Evolutionary conservation across 352 stramenopile genomes (phyloP), one percentile per base, ranked within the genome.

Genomic region (Globisporangium orthogonon): DNA sequence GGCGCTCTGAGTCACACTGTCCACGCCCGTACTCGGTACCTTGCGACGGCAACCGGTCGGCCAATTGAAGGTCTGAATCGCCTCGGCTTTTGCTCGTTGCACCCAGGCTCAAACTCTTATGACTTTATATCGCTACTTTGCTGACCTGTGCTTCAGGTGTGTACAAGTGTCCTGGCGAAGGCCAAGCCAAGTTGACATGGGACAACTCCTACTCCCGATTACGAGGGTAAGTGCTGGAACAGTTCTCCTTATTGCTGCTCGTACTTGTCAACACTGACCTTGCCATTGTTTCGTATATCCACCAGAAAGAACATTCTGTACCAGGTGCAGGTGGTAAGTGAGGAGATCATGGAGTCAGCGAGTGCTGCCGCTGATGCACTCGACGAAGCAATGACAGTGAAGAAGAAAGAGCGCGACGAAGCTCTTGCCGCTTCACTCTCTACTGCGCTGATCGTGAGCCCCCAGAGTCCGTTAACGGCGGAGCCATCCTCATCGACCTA

Each of bases 141-240:
- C 37, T 17, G 37, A 15, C 13, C 23, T 40, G 29, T 53, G 41
- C 28, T 35, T 13, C 11, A 72, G 65, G 83, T 0, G 72, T 80
- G 64, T 88, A 87, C 63, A 66, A 74, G 35, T 90, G 79, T 59
- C 39, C 76, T 33, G 64, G 67, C 13, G 61, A 80, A 35, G 83
- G 83, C 11, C 81, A 68, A n/a, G 71, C 69, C 0, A 87, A 71
- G 9, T 58, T 94, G 7, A 66, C 78, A 3, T 94, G 83, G 83
- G 82, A 94, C 58, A 94, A 94, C 48, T 83, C 78, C 33, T 94
- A 91, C 63, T 94, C 83, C 2, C 74, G 81, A 48, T 45, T 94
- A 3, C 63, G 83, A 69, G 78, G 77, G 78, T 88, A 65, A 49
- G 69, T 71, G 10, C 18, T 30, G 17, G 9, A 41, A 13, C 5